Conservation (phyloP, 352 stramenopile genomes). For the Phytophthora crassamura region DNA sequence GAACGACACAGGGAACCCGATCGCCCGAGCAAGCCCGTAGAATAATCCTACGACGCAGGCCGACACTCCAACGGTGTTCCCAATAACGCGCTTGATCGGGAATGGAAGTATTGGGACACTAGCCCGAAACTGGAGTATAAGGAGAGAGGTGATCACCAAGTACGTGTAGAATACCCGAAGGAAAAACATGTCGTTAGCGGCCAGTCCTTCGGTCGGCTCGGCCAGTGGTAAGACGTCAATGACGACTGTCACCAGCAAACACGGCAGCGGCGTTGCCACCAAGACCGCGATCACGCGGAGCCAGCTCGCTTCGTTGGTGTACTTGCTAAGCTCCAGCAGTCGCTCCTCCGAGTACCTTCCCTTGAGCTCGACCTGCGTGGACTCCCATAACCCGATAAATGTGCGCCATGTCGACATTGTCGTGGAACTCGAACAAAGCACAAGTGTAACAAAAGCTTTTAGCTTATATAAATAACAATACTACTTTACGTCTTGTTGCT, state of each 20-base stretch:
- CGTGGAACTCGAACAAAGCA: no score
- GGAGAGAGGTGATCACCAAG: constrained; percentile 19
- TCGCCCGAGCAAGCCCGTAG: constrained; percentile 4
- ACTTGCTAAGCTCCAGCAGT: constrained; percentile 13
- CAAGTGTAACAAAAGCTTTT: no score
- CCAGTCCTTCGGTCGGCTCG: constrained; percentile 8
- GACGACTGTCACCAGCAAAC: constrained; percentile 23
- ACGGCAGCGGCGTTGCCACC: constrained; percentile 23
- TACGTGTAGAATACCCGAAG: constrained; percentile 21
- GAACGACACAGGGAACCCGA: constrained; percentile 23
- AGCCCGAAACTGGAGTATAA: constrained; percentile 24
- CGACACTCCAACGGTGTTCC: neutral
- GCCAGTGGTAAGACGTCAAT: constrained; percentile 27
- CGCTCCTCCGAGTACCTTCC: constrained; percentile 25
- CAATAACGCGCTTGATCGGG: neutral
- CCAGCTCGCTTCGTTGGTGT: constrained; percentile 14
- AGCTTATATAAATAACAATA: no score
- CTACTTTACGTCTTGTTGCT: no score
- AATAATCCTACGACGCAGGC: constrained; percentile 7
- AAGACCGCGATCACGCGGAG: constrained; percentile 10
- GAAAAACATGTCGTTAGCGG: constrained; percentile 28
- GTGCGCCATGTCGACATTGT: neutral
- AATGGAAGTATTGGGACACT: constrained; percentile 14
- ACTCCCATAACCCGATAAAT: constrained; percentile 13
- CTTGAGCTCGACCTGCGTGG: constrained; percentile 30